Evolutionary conservation across 2,329 filamentous ascomycete species (phyloP).

Genomic region (Trichoderma sp.): DNA sequence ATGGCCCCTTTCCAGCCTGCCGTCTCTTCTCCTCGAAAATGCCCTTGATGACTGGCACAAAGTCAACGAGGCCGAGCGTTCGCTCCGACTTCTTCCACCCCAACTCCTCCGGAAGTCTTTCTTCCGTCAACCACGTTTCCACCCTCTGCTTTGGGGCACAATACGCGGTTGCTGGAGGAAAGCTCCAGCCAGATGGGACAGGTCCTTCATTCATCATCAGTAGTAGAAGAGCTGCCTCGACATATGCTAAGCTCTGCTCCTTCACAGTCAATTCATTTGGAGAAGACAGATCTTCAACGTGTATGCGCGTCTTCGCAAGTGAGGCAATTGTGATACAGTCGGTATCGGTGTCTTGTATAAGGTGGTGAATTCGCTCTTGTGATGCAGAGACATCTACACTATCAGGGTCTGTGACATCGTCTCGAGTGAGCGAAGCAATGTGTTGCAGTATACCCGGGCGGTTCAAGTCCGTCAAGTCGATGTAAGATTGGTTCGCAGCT

Average conservation of each 20-base stretch:
- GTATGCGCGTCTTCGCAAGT: conserved; percentile 18
- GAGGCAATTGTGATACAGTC: conserved; percentile 16
- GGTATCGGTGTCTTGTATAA: conserved; percentile 19
- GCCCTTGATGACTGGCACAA: conserved; percentile 1
- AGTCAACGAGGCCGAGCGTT: neutral
- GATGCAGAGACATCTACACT: neutral
- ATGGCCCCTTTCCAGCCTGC: neutral
- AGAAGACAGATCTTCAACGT: conserved; percentile 18
- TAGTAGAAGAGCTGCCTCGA: conserved; percentile 18
- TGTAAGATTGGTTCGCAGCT: neutral
- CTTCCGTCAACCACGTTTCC: conserved; percentile 19
- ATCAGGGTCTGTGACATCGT: conserved; percentile 13
- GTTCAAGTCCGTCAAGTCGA: conserved; percentile 21
- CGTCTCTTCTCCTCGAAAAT: conserved; percentile 10
- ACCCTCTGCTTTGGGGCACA: conserved; percentile 18
- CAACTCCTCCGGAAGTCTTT: conserved; percentile 20
- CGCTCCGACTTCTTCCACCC: conserved; percentile 21
- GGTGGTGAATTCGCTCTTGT: conserved; percentile 8
- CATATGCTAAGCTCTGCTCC: conserved; percentile 4
- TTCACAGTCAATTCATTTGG: conserved; percentile 12
- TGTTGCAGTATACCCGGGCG: conserved; percentile 21
- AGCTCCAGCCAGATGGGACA: conserved; percentile 15
- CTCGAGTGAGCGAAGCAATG: conserved; percentile 20
- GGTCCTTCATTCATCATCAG: conserved; percentile 21
- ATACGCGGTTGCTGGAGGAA: neutral